A percentile compares a stretch with the other conserved stretches of the same genome.
Conservation (phyloP, 768 basidiomycete genomes). For the Dioszegia crocea region DNA sequence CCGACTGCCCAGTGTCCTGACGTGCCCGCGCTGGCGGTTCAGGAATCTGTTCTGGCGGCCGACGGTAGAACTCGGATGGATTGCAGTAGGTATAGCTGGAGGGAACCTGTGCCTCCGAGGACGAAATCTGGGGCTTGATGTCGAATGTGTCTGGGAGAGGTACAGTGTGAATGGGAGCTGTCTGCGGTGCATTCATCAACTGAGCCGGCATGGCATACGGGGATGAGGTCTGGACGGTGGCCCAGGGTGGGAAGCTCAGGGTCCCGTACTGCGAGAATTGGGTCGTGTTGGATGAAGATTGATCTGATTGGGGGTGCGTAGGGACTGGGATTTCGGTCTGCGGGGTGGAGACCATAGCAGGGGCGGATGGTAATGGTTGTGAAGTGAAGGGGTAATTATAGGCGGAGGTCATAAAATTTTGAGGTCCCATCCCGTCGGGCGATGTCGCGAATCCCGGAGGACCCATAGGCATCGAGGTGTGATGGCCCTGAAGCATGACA, state of each 20-base stretch:
- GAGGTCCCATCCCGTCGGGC: not conserved
- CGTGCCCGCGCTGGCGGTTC: not conserved
- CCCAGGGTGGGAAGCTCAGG: not conserved
- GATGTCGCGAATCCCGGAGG: not conserved
- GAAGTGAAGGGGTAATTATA: not conserved
- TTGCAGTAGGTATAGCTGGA: not conserved
- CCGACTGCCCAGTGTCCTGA: not conserved
- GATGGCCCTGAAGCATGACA: not conserved
- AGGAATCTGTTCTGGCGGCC: not conserved
- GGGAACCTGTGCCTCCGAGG: not conserved
- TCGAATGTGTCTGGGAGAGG: not conserved
- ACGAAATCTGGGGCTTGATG: not conserved
- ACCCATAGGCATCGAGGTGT: not conserved
- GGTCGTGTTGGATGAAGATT: not conserved
- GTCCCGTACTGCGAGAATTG: conserved; percentile 6
- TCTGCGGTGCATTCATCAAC: no score
- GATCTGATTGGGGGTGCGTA: not conserved
- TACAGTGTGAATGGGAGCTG: not conserved
- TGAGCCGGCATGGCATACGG: not conserved
- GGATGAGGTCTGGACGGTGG: not conserved
- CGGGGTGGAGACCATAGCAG: not conserved
- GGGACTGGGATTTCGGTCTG: no score
- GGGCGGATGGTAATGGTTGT: not conserved
- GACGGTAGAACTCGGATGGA: not conserved
- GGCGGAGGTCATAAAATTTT: not conserved